Evolutionary conservation across 768 basidiomycete genomes (phyloP).

Genomic region (Boletus patriciae): DNA sequence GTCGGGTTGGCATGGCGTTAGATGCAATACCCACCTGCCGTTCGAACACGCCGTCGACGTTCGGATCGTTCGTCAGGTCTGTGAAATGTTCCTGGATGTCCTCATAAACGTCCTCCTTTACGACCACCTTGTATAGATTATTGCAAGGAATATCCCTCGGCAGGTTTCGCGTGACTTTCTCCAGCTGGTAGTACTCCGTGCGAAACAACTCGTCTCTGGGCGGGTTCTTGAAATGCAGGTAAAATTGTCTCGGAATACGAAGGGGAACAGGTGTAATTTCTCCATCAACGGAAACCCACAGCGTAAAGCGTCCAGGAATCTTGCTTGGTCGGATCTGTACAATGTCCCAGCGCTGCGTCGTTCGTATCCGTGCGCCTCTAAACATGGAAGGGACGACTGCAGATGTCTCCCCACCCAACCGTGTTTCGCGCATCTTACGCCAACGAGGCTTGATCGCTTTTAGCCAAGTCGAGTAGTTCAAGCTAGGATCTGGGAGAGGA

Average conservation of each 20-base stretch:
- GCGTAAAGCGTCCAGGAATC: conserved; percentile 74
- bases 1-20: neutral
- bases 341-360: conserved; percentile 84
- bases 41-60: conserved; percentile 94
- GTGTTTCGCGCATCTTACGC: conserved; percentile 58
- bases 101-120: conserved; percentile 80
- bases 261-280: conserved; percentile 79
- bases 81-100: conserved; percentile 90
- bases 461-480: conserved; percentile 76
- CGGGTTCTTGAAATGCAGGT: conserved; percentile 80
- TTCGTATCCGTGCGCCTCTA: conserved; percentile 53
- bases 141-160: conserved; percentile 75
- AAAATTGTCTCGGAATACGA: conserved; percentile 89
- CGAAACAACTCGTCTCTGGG: conserved; percentile 67
- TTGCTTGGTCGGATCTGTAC: conserved; percentile 82
- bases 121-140: conserved; percentile 80
- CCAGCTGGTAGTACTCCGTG: conserved; percentile 63
- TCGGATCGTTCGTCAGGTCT: conserved; percentile 88
- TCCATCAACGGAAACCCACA: conserved; percentile 86
- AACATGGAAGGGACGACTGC: conserved; percentile 72
- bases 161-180: conserved; percentile 73
- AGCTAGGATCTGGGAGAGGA: conserved; percentile 61
- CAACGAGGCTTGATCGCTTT: conserved; percentile 75
- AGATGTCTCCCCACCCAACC: conserved; percentile 41
- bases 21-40: conserved; percentile 60